Percentiles rank a stretch among this genome's conserved stretches.
phyloP scores from a whole-genome alignment of 345 rosid genomes.

The Ceriops zippeliana region DNA sequence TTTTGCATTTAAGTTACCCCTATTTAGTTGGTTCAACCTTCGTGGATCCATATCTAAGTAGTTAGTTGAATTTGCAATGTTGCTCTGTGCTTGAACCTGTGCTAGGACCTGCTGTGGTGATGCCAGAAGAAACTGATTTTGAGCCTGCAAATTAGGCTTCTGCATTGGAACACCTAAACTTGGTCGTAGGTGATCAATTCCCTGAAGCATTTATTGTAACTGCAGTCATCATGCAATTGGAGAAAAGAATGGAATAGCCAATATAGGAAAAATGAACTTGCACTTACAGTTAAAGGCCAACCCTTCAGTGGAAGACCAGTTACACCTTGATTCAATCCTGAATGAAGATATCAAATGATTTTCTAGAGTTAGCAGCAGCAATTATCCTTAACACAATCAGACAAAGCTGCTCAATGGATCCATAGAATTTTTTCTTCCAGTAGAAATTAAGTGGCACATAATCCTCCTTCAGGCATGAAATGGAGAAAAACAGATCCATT shows the following conservation, averaged over 20 bases:
- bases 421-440: neutral
- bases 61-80: constrained; percentile 43
- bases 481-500: neutral
- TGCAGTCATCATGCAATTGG: neutral
- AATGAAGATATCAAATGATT: constrained; percentile 3
- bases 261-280: constrained; percentile 1
- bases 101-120: constrained; percentile 57
- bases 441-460: neutral
- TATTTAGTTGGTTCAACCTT: constrained; percentile 43
- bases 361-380: neutral
- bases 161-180: constrained; percentile 48
- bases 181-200: constrained; percentile 50
- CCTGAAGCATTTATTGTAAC: constrained; percentile 30
- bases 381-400: constrained; percentile 2
- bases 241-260: neutral
- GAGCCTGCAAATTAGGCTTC: constrained; percentile 45
- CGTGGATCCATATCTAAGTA: constrained; percentile 49
- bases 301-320: constrained; percentile 61
- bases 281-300: constrained; percentile 67
- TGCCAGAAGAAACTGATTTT: constrained; percentile 48
- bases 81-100: constrained; percentile 46
- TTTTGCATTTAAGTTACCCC: constrained; percentile 42
- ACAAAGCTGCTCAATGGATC: neutral
- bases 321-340: constrained; percentile 54
- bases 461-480: neutral